Base-by-base conservation (phyloP, 2,329 filamentous ascomycete genomes). In the Chaetomium strumarium region DNA sequence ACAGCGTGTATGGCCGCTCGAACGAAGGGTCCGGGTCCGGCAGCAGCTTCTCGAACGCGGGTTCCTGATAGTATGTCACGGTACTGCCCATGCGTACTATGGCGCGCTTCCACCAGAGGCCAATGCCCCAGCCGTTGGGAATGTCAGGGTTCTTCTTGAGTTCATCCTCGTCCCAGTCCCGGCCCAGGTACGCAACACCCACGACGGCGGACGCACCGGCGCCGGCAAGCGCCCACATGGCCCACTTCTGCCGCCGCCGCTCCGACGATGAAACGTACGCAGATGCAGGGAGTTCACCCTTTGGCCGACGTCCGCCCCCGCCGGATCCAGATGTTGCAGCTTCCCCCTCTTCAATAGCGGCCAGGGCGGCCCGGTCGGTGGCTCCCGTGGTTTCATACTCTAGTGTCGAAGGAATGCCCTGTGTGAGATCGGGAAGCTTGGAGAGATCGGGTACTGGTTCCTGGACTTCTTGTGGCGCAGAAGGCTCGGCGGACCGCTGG, bases 181-280 rank as follows among this genome's bases (percentile, higher is more conserved):
- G 84, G 47, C 92, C 91, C 55, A 95, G 76, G 69, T 91, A 97
- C 40, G 85, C 74, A 5, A 84, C 74, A 17, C 81, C 82, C 12
- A 78, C 70, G 7, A 84, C 64, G 47, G 76, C 72, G 44, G 79
- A 74, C 17, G 79, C 67, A 7, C 85, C 70, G 42, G 88, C 75
- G 8, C 76, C 65, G 12, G 77, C 74, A 61, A 93, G 90, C 64
- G 88, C 78, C 67, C 86, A 84, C 64, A 89, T 90, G 51, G 88
- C 86, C 63, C 90, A 76, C 62, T 80, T 80, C 60, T 86, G 84
- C 51, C 91, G 84, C 65, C 88, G 85, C 65, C 86, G 84, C 67
- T 99, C 93, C 38, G 86, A 82, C 3, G 92, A 97, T 14, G 93
- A 96, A 62, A 96, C 81, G 70, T 97, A 97, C 57, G 86, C 86